phyloP scores from a whole-genome alignment of 768 basidiomycete genomes.

The Nidularia pulvinata region DNA sequence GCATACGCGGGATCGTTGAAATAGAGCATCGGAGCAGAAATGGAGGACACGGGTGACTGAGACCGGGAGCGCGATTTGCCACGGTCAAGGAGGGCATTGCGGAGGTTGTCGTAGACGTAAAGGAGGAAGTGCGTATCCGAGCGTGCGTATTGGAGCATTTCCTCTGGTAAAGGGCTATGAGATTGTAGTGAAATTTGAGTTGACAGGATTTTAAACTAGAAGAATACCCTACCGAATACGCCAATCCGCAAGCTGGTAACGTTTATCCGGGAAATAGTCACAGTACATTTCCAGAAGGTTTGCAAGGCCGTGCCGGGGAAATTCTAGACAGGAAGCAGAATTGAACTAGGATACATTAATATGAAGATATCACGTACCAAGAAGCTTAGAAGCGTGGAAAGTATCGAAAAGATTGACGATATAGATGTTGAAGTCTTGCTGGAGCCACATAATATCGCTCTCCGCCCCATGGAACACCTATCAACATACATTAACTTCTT shows the following conservation, averaged over 20 bases:
- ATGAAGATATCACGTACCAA: slow-evolving; percentile 44
- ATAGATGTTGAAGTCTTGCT: slow-evolving; percentile 93
- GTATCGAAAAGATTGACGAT: slow-evolving; percentile 98
- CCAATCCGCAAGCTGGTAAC: slow-evolving; percentile 98
- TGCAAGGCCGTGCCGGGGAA: slow-evolving; percentile 83
- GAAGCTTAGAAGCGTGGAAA: slow-evolving; percentile 87
- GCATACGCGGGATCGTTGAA: slow-evolving; percentile 21
- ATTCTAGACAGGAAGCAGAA: slow-evolving; percentile 44
- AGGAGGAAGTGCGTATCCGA: slow-evolving; percentile 97
- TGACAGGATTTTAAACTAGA: background rate
- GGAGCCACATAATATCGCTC: slow-evolving; percentile 94
- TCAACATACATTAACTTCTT: background rate
- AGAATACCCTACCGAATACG: slow-evolving; percentile 66
- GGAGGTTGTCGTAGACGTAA: slow-evolving; percentile 89
- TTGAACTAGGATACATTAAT: background rate
- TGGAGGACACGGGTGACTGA: slow-evolving; percentile 9
- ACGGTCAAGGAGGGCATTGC: slow-evolving; percentile 84
- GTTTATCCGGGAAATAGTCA: slow-evolving; percentile 90
- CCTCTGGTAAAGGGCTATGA: slow-evolving; percentile 72
- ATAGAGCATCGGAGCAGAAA: slow-evolving; percentile 1
- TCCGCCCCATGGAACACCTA: slow-evolving; percentile 96
- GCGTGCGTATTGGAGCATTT: slow-evolving; percentile 92
- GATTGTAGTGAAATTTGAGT: background rate
- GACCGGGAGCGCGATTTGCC: slow-evolving; percentile 39
- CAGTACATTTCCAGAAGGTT: slow-evolving; percentile 87